phyloP scores from a whole-genome alignment of 495 filamentous ascomycete species.

The Neurospora sp. region DNA sequence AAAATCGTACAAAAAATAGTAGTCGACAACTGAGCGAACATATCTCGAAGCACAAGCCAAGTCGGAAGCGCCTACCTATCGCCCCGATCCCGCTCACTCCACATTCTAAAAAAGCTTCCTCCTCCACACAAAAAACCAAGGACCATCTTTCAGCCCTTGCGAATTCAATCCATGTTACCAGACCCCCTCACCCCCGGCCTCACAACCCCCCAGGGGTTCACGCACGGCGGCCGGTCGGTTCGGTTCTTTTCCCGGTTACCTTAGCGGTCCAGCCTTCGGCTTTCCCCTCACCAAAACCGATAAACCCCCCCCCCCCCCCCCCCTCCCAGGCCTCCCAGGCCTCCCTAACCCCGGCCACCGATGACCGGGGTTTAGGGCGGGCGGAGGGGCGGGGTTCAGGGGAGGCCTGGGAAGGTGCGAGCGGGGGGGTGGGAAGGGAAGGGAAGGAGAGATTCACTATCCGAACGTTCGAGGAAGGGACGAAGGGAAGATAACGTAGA shows the following conservation, averaged over 20 bases:
- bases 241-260: background rate
- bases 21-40: background rate
- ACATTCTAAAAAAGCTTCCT: background rate
- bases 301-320: background rate
- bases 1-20: background rate
- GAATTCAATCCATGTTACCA: background rate
- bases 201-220: background rate
- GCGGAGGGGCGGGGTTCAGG: background rate
- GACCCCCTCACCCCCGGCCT: background rate
- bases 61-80: background rate
- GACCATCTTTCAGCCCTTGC: background rate
- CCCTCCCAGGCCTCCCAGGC: background rate
- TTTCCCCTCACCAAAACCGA: background rate
- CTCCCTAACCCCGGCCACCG: background rate
- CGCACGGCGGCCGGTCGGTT: background rate
- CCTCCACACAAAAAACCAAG: background rate
- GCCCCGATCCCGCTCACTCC: background rate
- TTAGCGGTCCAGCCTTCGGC: background rate
- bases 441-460: background rate
- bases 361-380: background rate
- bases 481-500: background rate
- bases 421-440: background rate
- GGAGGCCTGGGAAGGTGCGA: background rate
- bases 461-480: background rate
- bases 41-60: background rate